These are phyloP conservation scores for Fusarium praegraminearum DNA, from an alignment of 2,329 filamentous ascomycete genomes.

Conservation along the genomic window DNA sequence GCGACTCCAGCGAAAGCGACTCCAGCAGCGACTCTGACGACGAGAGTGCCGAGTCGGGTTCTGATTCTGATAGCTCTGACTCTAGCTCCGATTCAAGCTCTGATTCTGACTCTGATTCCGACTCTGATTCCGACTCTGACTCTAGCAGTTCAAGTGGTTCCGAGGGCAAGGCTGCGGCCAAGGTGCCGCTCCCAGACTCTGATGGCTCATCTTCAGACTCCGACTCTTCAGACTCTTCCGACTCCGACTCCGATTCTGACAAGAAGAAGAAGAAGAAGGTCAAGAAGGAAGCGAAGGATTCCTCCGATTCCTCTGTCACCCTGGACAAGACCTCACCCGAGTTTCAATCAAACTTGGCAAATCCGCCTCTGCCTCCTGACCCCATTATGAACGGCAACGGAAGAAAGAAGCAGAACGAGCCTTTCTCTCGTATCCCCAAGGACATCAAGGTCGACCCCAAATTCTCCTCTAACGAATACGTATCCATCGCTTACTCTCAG, in stretches of 20 bases:
- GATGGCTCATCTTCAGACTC: conserved; percentile 52
- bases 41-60: conserved; percentile 54
- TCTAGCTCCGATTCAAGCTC: conserved; percentile 47
- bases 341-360: conserved; percentile 50
- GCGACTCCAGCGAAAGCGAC: conserved; percentile 45
- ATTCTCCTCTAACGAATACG: conserved; percentile 83
- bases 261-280: conserved; percentile 43
- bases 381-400: conserved; percentile 50
- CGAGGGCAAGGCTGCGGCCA: conserved; percentile 53
- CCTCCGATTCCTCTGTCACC: conserved; percentile 63
- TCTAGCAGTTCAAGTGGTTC: conserved; percentile 55
- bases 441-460: conserved; percentile 75
- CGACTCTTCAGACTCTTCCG: conserved; percentile 48
- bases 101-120: conserved; percentile 47
- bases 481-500: conserved; percentile 88
- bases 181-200: conserved; percentile 59
- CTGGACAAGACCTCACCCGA: conserved; percentile 63
- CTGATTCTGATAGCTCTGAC: conserved; percentile 23
- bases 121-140: conserved; percentile 55
- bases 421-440: conserved; percentile 81
- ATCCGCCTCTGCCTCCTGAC: conserved; percentile 67
- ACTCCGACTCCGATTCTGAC: conserved; percentile 51
- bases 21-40: conserved; percentile 51
- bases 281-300: conserved; percentile 45
- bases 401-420: conserved; percentile 70